phyloP scores from a whole-genome alignment of 345 rosid genomes.

The Salix brachista region DNA sequence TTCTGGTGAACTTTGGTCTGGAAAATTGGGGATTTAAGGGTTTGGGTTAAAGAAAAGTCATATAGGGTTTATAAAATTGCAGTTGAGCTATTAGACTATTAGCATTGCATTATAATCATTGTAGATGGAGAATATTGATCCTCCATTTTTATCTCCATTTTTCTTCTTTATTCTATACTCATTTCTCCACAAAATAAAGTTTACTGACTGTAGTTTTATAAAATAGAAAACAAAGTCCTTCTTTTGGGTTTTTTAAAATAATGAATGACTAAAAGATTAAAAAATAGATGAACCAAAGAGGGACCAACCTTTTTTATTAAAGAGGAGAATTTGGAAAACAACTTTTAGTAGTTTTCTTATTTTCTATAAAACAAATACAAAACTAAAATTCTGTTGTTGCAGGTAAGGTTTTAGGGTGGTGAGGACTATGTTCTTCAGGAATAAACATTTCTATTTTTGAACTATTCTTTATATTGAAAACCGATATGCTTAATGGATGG shows the following conservation, averaged over 20 bases:
- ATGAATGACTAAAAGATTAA: not conserved
- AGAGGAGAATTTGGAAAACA: not conserved
- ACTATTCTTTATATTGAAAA: not conserved
- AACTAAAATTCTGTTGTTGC: not conserved
- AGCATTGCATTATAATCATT: not conserved
- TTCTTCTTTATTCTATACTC: not conserved
- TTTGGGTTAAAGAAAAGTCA: not conserved
- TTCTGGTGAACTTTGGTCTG: not conserved
- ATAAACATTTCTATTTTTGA: not conserved
- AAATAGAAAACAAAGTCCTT: not conserved
- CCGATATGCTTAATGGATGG: constrained; percentile 1
- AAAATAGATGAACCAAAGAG: not conserved
- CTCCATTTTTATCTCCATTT: not conserved
- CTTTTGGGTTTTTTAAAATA: not conserved
- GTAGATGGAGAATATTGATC: not conserved
- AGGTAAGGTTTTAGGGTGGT: not conserved
- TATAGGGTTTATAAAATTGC: not conserved
- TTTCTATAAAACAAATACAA: no score
- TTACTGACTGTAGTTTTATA: not conserved
- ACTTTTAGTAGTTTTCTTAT: not conserved
- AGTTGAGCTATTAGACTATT: not conserved
- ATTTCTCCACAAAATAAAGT: not conserved
- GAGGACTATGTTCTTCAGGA: not conserved
- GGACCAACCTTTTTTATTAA: not conserved
- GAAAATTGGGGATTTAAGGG: not conserved